phyloP scores from a whole-genome alignment of 164 flowering plant genomes.

The Santalum album region DNA sequence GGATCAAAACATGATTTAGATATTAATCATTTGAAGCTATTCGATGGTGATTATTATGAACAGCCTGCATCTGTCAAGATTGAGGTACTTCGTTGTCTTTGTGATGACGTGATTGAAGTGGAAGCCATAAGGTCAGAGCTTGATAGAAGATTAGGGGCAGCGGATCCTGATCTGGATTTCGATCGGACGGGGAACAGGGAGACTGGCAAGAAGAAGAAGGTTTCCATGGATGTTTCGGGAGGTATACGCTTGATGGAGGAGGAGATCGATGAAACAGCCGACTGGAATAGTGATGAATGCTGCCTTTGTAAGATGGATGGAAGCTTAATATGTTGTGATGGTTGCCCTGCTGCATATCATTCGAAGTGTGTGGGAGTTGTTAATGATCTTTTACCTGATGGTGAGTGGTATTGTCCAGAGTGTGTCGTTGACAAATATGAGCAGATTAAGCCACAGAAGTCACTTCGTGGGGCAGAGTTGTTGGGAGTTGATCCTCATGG shows the following conservation, averaged over 20 bases:
- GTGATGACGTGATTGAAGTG: slow-evolving; percentile 76
- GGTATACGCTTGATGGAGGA: slow-evolving; percentile 41
- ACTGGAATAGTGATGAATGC: slow-evolving; percentile 91
- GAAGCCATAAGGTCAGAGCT: slow-evolving; percentile 71
- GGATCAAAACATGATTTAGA: slow-evolving; percentile 40
- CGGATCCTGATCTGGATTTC: slow-evolving; percentile 36
- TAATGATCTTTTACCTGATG: slow-evolving; percentile 72
- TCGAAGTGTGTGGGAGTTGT: slow-evolving; percentile 80
- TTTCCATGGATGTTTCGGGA: slow-evolving; percentile 25
- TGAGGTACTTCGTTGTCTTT: slow-evolving; percentile 64
- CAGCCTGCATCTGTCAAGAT: slow-evolving; percentile 53
- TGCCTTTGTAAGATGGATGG: slow-evolving; percentile 98
- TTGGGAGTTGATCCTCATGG: slow-evolving; percentile 81
- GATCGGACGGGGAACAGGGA: slow-evolving; percentile 32
- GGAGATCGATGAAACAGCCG: slow-evolving; percentile 35
- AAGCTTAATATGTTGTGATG: slow-evolving; percentile 91
- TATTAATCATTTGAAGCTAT: slow-evolving; percentile 37
- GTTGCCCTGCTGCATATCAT: slow-evolving; percentile 98
- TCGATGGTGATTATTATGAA: slow-evolving; percentile 52
- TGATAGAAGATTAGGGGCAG: slow-evolving; percentile 39
- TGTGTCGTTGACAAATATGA: slow-evolving; percentile 48
- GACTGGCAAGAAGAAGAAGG: slow-evolving; percentile 38
- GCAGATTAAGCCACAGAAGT: slow-evolving; percentile 36
- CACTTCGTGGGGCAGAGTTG: slow-evolving; percentile 69
- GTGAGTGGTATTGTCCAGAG: slow-evolving; percentile 96